Base-by-base conservation (phyloP, 1,139 yeast species). In the Magnusiomyces fungicola region DNA sequence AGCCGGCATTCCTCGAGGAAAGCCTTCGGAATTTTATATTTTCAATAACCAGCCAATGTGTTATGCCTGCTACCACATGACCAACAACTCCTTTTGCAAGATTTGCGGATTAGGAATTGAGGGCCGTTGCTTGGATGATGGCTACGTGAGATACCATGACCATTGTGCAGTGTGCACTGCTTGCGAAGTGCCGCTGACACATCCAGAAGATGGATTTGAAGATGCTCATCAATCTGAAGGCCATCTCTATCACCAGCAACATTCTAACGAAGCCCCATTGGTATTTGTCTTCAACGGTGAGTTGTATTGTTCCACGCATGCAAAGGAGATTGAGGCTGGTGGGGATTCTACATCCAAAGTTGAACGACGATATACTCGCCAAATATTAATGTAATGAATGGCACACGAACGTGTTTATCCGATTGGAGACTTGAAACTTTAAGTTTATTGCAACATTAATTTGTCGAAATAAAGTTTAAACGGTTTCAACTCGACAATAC, bases 41-140 rank as follows among this genome's bases (percentile, higher is more conserved):
- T 73, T 79, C 43, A 72, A 80, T 43, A 95, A 92, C 65, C 63
- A 71, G 53, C 96, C 97, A 14, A 87, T 80, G 66, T 92, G 98
- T 70, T 78, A 62, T 36, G 55, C 56, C 39, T 96, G 94, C 69
- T 92, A 86, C 69, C 97, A 92, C 64, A 69, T 71, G 51, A 71
- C 78, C 50, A 90, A 90, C 66, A 78, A 80, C 49, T 82, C 95
- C 1, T 66, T 85, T 18, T 92, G 98, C 68, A 73, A 73, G 49
- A 68, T 72, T 16, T 92, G 98, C 66, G 71, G 75, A 9, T 61
- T 61, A 3, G 96, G 95, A 19, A 87, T 92, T 49, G 97, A 92
- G 66, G 98, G 98, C 14, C 80, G 79, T 61, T 92, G 97, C 46
- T 55, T 47, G 3, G 52, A 44, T 16, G 51, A 50, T 25, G 58